phyloP scores from a whole-genome alignment of 208 protist genomes.

The Herpetomonas samuelpessoai region DNA sequence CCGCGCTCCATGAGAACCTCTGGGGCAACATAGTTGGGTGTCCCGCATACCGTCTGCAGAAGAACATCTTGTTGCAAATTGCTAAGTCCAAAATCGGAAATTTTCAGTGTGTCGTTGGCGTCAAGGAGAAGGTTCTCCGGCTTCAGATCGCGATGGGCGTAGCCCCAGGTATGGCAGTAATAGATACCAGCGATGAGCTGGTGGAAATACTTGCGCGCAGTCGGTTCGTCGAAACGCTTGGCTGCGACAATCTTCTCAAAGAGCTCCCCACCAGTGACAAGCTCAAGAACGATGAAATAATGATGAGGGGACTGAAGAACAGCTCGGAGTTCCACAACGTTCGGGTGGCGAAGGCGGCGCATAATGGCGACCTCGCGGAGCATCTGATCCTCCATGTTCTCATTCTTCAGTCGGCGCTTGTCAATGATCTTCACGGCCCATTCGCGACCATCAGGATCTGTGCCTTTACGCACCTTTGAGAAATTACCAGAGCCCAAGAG shows the following conservation, averaged over 20 bases:
- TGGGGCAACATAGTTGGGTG: conserved; percentile 91
- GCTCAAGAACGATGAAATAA: conserved; percentile 91
- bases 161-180: conserved; percentile 91
- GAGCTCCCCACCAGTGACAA: conserved; percentile 92
- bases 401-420: conserved; percentile 38
- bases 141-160: conserved; percentile 91
- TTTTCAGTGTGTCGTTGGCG: conserved; percentile 78
- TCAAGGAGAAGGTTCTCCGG: conserved; percentile 91
- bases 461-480: conserved; percentile 46
- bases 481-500: conserved; percentile 62
- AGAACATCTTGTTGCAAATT: conserved; percentile 79
- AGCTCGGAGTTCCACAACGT: conserved; percentile 47
- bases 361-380: conserved; percentile 63
- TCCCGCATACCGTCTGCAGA: conserved; percentile 90
- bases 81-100: conserved; percentile 92
- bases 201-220: conserved; percentile 92
- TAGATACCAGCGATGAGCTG: conserved; percentile 95
- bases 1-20: conserved; percentile 92
- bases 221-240: conserved; percentile 85
- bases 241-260: conserved; percentile 89
- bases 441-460: conserved; percentile 27
- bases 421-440: conserved; percentile 70
- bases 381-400: conserved; percentile 64
- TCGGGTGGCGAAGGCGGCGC: conserved; percentile 44
- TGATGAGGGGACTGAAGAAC: conserved; percentile 87